These are phyloP conservation scores for Scolecobasidium constrictum DNA, from an alignment of 2,329 filamentous ascomycete genomes.

Conservation along the genomic window DNA sequence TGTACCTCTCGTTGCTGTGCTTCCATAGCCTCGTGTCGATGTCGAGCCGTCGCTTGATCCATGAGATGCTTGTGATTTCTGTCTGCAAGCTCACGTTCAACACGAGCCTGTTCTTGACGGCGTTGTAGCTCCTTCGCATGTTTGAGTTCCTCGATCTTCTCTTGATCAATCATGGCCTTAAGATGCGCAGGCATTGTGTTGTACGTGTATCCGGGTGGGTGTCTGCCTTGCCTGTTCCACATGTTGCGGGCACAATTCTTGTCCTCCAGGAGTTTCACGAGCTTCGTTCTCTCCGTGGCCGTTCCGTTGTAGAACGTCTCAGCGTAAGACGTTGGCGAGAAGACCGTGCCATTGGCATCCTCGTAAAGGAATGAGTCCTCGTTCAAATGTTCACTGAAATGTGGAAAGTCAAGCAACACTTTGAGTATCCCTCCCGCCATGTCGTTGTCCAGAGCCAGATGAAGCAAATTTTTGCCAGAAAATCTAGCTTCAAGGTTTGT, in stretches of 20 bases:
- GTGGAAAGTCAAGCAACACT: conserved; percentile 5
- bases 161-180: background rate
- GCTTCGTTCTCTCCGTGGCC: background rate
- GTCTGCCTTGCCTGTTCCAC: background rate
- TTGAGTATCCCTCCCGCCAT: background rate
- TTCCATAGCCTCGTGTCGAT: conserved; percentile 1
- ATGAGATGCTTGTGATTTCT: conserved; percentile 1
- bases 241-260: conserved; percentile 1
- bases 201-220: background rate
- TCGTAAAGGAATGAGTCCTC: conserved; percentile 6
- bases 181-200: background rate
- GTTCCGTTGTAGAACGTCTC: conserved; percentile 1
- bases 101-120: conserved; percentile 4
- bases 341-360: background rate
- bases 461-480: conserved; percentile 6
- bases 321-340: conserved; percentile 2
- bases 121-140: conserved; percentile 3
- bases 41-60: conserved; percentile 2
- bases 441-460: conserved; percentile 8
- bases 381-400: conserved; percentile 4
- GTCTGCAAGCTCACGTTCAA: background rate
- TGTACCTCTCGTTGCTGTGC: conserved; percentile 4
- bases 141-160: background rate
- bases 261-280: conserved; percentile 1
- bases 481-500: background rate